Base-by-base conservation (phyloP, 257 asterid species). In the Lavandula angustifolia region DNA sequence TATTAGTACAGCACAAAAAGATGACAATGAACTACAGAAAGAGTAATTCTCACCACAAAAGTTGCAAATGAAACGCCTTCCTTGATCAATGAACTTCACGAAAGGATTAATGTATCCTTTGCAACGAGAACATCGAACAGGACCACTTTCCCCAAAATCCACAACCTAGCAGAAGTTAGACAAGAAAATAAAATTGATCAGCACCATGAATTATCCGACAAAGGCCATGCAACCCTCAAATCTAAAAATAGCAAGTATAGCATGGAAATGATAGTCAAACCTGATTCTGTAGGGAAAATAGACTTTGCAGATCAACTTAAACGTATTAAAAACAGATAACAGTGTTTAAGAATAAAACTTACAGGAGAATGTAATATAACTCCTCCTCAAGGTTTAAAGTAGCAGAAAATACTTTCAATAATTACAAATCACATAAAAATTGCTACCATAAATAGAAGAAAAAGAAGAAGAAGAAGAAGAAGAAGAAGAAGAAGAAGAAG, bases 121-220 rank as follows among this genome's bases (percentile, higher is more conserved):
- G 82, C 99, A 94, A 16, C 95, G 98, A 59, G 95, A 90, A 78
- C 99, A 94, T 75, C 99, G 94, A 69, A 94, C 96, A 60, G 99
- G 99, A 60, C 99, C 99, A 79, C 82, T 76, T 76, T 90, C 99
- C 48, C 96, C 96, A 75, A 94, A 94, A 81, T 94, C 99, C 76
- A 94, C 97, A 73, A 90, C 90, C 99, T 94, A 75, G 49, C 57
- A 49, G 72, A 29, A 47, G 35, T 35, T 64, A 54, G 42, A 46
- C 12, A 64, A 75, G 40, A 17, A 31, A 55, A 38, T 22, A 47
- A 34, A 31, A 27, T 43, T 29, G 27, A 16, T 43, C 34, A 62
- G 59, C 17, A 37, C 3, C n/a, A 38, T 1, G 49, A 6, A 49
- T 62, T 6, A 69, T 67, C 38, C 63, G 43, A 46, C 54, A 62